Percentiles rank a stretch among this genome's conserved stretches.
phyloP scores from a whole-genome alignment of 73 alveolate species.

The Paraurostyla sp. region DNA sequence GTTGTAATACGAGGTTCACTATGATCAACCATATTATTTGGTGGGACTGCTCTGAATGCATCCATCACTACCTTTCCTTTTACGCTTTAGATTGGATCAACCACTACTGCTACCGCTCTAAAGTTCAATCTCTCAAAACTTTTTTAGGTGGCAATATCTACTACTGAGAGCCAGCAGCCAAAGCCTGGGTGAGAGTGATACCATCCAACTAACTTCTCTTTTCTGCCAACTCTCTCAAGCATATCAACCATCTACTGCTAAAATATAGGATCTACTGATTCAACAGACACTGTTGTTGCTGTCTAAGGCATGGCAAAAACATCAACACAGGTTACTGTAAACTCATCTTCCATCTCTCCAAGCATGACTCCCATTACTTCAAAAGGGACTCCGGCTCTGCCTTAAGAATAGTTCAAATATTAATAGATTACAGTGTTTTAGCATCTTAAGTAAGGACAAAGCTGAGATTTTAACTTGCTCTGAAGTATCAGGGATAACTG shows the following conservation, averaged over 20 bases:
- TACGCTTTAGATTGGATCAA: slow-evolving; percentile 91
- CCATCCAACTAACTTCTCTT: slow-evolving; percentile 91
- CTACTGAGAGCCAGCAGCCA: slow-evolving; percentile 90
- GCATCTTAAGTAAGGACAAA: slow-evolving; percentile 91
- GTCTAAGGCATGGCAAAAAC: slow-evolving; percentile 94
- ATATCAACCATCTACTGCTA: slow-evolving; percentile 84
- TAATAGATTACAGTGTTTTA: slow-evolving; percentile 68
- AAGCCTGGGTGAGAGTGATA: slow-evolving; percentile 94
- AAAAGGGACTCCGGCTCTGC: slow-evolving; percentile 92
- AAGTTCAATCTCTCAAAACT: slow-evolving; percentile 79
- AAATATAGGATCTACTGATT: slow-evolving; percentile 90
- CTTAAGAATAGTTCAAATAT: neutral
- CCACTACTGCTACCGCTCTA: slow-evolving; percentile 89
- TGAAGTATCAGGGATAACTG: slow-evolving; percentile 88
- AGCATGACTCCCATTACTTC: slow-evolving; percentile 94
- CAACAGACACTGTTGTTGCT: slow-evolving; percentile 89
- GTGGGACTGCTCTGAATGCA: slow-evolving; percentile 85
- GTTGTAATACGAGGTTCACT: slow-evolving; percentile 71
- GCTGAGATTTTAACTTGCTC: slow-evolving; percentile 92
- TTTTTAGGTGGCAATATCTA: slow-evolving; percentile 88
- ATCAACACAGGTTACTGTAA: slow-evolving; percentile 83
- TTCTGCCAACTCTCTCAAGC: slow-evolving; percentile 85
- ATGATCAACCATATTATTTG: slow-evolving; percentile 48
- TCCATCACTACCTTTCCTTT: slow-evolving; percentile 94
- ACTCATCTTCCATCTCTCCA: slow-evolving; percentile 87